Percentiles rank a stretch among this genome's conserved stretches.
Evolutionary conservation across 2,329 filamentous ascomycete species (phyloP).

Genomic region (Mycocentrospora acerina): DNA sequence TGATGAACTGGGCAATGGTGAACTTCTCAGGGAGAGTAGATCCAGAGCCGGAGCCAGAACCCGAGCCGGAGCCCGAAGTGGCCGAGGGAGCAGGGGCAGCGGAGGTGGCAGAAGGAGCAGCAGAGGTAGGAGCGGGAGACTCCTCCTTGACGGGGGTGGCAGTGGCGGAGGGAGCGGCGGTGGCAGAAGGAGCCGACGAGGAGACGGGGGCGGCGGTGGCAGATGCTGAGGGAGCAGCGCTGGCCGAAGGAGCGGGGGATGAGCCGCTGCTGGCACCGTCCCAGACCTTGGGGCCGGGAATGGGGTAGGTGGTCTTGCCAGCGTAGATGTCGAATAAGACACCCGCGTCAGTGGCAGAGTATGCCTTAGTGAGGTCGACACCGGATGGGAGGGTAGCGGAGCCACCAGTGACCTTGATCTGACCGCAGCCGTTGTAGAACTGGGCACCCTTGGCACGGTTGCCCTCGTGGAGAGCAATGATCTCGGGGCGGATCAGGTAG

Average conservation of each 20-base stretch:
- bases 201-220: constrained; percentile 9
- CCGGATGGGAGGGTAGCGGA: constrained; percentile 29
- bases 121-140: constrained; percentile 8
- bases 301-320: constrained; percentile 35
- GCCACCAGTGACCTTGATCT: constrained; percentile 42
- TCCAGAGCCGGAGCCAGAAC: constrained; percentile 7
- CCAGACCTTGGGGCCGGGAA: constrained; percentile 45
- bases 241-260: constrained; percentile 10
- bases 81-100: constrained; percentile 10
- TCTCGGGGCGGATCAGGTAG: constrained; percentile 47
- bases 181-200: constrained; percentile 6
- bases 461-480: constrained; percentile 47
- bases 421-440: constrained; percentile 48
- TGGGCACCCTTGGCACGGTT: constrained; percentile 39
- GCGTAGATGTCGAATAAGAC: constrained; percentile 46
- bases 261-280: constrained; percentile 21
- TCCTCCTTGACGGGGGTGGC: constrained; percentile 4
- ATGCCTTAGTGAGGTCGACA: constrained; percentile 51
- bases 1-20: constrained; percentile 33
- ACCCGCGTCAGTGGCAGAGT: constrained; percentile 43
- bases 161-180: neutral
- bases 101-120: constrained; percentile 7
- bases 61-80: constrained; percentile 10
- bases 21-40: constrained; percentile 29
- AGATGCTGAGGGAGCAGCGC: constrained; percentile 13